Evolutionary conservation across 371 early-diverging fungal species (phyloP), one percentile per base, ranked within the genome.

Genomic region (Catenaria anguillulae): DNA sequence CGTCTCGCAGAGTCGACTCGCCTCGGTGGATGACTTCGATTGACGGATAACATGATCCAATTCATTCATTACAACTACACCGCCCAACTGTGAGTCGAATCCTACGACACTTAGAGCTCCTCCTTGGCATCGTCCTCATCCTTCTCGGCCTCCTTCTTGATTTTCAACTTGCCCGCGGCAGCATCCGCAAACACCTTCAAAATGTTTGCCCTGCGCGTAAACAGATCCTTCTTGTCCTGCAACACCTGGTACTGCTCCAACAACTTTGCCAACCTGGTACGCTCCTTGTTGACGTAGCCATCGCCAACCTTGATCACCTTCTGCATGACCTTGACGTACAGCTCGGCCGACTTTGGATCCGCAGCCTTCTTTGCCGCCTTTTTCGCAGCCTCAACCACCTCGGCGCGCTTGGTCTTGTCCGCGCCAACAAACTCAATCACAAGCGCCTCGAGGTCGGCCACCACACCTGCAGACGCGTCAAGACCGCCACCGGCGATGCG

Each of bases 401-500:
- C 67, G 35, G 73, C 65, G 59, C 69, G 8, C 60, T 24, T 26
- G 55, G 31, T 19, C 35, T 61, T 66, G 46, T 71, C 62, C 2
- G 82, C 73, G 45, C 77, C 67, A 34, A 79, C 69, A 70, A 88
- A 90, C 67, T 83, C 68, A 63, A 74, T 65, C 5, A 80, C 88
- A 24, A 83, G 64, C 4, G 69, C 71, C 67, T 89, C 89, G 65
- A 94, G 74, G 10, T 73, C 76, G 35, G 68, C 71, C 60, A 88
- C 75, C 56, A 83, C 81, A 34, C 92, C 94, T 62, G 89, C 89
- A 73, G 78, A 60, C 60, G 2, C 33, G 26, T 58, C 6, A 21
- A 90, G 79, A 19, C 82, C 75, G 59, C 95, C 95, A 54, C 89
- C 92, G 13, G 77, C 78, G 60, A 77, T 66, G 65, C 93, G 86